Evolutionary conservation across 73 alveolate genomes (phyloP).

Genomic region (Stentor roeselii): DNA sequence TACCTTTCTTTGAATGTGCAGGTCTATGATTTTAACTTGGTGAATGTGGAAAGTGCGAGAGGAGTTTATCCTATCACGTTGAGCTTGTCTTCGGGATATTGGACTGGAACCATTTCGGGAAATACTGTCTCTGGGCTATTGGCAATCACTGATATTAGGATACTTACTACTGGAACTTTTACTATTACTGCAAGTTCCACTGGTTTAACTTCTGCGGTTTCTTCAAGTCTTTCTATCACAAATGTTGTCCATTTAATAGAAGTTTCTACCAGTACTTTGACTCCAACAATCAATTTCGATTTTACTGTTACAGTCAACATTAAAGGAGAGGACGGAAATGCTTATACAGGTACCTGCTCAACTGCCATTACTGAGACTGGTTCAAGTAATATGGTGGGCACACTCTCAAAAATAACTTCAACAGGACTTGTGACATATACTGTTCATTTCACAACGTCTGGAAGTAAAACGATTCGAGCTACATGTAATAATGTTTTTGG

Average conservation of each 20-base stretch:
- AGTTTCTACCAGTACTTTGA: background rate
- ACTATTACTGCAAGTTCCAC: background rate
- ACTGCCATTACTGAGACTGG: too few species aligned
- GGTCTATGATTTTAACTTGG: background rate
- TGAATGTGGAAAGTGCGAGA: background rate
- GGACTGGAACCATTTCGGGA: background rate
- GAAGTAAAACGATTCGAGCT: background rate
- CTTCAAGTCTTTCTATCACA: background rate
- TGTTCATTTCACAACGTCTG: background rate
- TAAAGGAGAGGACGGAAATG: too few species aligned
- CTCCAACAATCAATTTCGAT: background rate
- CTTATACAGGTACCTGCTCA: too few species aligned
- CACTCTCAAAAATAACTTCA: too few species aligned
- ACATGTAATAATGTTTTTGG: too few species aligned
- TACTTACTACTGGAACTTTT: background rate
- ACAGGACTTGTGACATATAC: too few species aligned
- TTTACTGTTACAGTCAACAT: too few species aligned
- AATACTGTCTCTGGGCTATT: background rate
- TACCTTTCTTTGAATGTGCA: too few species aligned
- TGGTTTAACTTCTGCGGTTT: background rate
- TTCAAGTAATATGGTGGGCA: too few species aligned
- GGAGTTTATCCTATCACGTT: background rate
- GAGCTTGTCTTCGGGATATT: too few species aligned
- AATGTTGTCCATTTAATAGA: background rate
- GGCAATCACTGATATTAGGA: background rate